Evolutionary conservation across 371 early-diverging fungal species (phyloP), one percentile per base, ranked within the genome.

Genomic region (Rhizopus arrhizus): DNA sequence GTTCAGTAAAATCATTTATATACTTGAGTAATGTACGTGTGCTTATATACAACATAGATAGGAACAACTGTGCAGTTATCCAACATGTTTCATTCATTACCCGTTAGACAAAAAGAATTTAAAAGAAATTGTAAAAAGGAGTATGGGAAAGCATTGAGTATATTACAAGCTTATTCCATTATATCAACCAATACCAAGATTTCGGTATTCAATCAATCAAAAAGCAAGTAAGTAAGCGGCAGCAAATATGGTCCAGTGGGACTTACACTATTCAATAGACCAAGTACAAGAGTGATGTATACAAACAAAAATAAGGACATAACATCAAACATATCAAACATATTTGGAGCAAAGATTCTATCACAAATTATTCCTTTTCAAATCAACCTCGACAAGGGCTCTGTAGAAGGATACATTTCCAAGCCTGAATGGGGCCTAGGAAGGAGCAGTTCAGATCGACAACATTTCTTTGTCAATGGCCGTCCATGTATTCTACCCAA

Each of bases 21-120:
- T 29, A 12, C 1, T 9, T 3, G 28, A 33, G 34, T 22, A 22
- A 22, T 22, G 22, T 22, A 22, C 22, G 2, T 22, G 22, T 22
- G 13, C 12, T 36, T 29, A 53, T 35, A 8, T 34, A 10, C 28
- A 15, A 4, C 47, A 16, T 70, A 81, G 74, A 59, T 47, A 61
- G 99, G 99, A 3, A 97, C 98, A 3, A 95, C 94, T 0, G 83
- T 98, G 4, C 75, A 74, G 22, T 64, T 99, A 36, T 61, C 68
- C 10, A 82, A 89, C 22, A 65, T 99, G 33, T 99, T 99, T 73
- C 82, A 89, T 12, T 69, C 83, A 5, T 79, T 95, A 68, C 99
- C 99, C 3, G 96, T 99, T 3, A 85, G 99, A n/a, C 74, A 78
- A 42, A 81, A 80, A 38, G 97, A 97, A 59, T 89, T 95, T 64